Evolutionary conservation across 352 stramenopile species (phyloP), one percentile per base, ranked within the genome.

Genomic region (Globisporangium takayamanum): DNA sequence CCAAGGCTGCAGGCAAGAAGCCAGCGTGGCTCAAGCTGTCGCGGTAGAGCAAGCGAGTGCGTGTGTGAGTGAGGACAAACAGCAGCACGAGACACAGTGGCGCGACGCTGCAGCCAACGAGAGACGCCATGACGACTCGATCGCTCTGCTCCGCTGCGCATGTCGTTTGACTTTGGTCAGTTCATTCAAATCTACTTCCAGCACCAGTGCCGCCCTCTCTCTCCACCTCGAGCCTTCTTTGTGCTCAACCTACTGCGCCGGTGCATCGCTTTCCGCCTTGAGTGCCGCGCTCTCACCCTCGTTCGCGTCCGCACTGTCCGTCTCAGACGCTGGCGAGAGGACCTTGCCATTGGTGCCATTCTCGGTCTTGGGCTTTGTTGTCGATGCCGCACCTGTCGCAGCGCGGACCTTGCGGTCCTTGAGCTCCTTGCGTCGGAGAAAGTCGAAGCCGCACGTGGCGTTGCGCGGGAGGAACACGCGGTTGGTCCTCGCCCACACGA

Each of bases 11-110:
- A 10, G 62, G 62, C 1, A 92, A 90, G 60, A 89, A 89, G 46
- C 82, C 82, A 2, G 77, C 74, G 37, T 92, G 82, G 82, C 59
- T 92, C 30, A 92, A 92, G 61, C 67, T 90, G 5, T 90, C 48
- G 25, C 59, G 59, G 30, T 65, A 65, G 30, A 56, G 53, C 18
- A 39, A 10, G 33, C 11, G 28, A 33, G 28, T 33, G 28, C 28
- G 5, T 33, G 28, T 1, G 28, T 5, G 2, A 33, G 28, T 5
- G 2, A 33, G 28, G 28, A 33, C 28, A 33, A 5, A 33, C 3
- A 3, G 28, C 28, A 33, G 28, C 5, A 5, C 28, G 28, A 33
- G 28, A 33, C 28, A 22, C 22, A 22, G 22, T 22, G 28, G 5
- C 28, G 28, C 28, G 5, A 33, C 28, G 28, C 28, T 22, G 22